Evolutionary conservation across 228 moss, liverwort and hornwort genomes (phyloP).

Genomic region (Sphagnum fallax): DNA sequence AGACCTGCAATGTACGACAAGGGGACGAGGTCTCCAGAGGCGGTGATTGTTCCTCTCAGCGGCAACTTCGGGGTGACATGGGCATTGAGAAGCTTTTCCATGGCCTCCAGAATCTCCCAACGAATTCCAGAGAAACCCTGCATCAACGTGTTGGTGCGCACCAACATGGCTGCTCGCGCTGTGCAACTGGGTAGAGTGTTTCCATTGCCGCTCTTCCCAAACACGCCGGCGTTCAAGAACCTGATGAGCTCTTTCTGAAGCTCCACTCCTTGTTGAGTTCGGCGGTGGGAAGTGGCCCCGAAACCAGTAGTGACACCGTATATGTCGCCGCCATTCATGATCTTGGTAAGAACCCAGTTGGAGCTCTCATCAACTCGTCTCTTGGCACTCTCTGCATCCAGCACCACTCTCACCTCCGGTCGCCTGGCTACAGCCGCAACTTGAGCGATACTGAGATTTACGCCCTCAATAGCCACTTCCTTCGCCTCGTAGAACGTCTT

Average conservation of each 20-base stretch:
- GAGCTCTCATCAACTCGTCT: not conserved
- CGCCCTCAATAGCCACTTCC: conserved; percentile 24
- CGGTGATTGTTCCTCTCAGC: conserved; percentile 17
- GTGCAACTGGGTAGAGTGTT: conserved; percentile 6
- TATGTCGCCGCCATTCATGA: conserved; percentile 17
- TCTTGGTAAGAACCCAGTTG: conserved; percentile 21
- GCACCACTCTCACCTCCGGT: conserved; percentile 20
- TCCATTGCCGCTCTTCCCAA: conserved; percentile 2
- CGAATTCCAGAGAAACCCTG: conserved; percentile 16
- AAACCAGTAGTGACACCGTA: conserved; percentile 29
- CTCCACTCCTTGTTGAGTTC: conserved; percentile 18
- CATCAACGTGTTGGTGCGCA: conserved; percentile 24
- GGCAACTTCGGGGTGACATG: conserved; percentile 19
- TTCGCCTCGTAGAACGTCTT: conserved; percentile 24
- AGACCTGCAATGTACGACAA: conserved; percentile 21
- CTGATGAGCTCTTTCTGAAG: conserved; percentile 28
- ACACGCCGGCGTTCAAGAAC: conserved; percentile 19
- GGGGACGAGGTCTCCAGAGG: conserved; percentile 25
- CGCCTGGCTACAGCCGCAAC: conserved; percentile 41
- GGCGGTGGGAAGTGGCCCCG: conserved; percentile 25
- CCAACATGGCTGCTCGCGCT: conserved; percentile 24
- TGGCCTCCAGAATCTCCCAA: conserved; percentile 1
- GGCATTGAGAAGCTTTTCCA: conserved; percentile 1
- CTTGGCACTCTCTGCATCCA: conserved; percentile 20
- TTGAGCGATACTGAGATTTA: conserved; percentile 33